Evolutionary conservation across 768 basidiomycete genomes (phyloP), one percentile per base, ranked within the genome.

Genomic region (Boletus vinaceobasis): DNA sequence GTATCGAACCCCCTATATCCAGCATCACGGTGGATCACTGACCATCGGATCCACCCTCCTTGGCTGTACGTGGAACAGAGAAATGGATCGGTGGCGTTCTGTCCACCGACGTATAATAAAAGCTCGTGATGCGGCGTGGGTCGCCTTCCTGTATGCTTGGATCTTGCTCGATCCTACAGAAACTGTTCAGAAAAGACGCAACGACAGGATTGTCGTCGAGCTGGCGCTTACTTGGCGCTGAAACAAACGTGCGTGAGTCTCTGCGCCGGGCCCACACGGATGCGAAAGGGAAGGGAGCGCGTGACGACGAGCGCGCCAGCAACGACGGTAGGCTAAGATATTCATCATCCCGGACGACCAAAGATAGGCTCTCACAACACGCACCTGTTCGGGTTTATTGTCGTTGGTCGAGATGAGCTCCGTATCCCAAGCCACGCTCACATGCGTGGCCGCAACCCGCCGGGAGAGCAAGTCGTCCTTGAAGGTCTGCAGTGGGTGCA

Each of bases 231-330:
- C 78, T 64, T 74, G 21, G 76, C 77, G 37, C 74, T 78, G 45
- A 79, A 77, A 15, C 65, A 53, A 31, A 75, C 57, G 27, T 64
- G 60, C 32, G 68, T 72, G 8, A 52, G 57, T 9, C 60, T 66
- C 50, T 76, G 72, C 9, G 75, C 78, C 7, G 71, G 73, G 3
- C 56, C 54, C 10, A 55, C 79, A 21, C 78, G 73, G 15, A 80
- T 71, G 8, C 73, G 67, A 55, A 77, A 73, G 42, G 72, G 74
- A 43, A 77, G 50, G 3, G 68, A 66, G 23, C 74, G 75, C 27
- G 73, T 75, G 43, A 76, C 67, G 55, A 74, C 60, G 37, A 77
- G 66, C 45, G 64, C 59, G 1, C 79, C 78, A 5, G 75, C 72
- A 3, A 79, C 73, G 44, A 77, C 66, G 5, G 68, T 63, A 2